Percentiles rank a stretch among this genome's conserved stretches.
Evolutionary conservation across 768 basidiomycete genomes (phyloP).

Genomic region (Pilatotrama ljubarskyi): DNA sequence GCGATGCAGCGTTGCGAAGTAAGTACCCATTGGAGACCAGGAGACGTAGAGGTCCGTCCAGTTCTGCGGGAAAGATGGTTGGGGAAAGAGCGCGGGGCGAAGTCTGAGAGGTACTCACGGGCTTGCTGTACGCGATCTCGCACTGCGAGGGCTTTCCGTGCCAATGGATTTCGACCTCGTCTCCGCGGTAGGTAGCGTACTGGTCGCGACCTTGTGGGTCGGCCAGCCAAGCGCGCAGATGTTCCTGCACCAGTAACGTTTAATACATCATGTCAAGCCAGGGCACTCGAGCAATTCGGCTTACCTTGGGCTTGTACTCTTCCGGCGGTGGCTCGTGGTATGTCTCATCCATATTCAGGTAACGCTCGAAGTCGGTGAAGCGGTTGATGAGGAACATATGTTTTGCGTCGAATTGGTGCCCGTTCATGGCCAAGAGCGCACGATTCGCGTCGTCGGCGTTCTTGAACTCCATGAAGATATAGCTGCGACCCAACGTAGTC

Average conservation of each 20-base stretch:
- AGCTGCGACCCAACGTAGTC: conserved; percentile 45
- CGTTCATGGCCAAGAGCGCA: conserved; percentile 67
- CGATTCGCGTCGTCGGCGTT: conserved; percentile 67
- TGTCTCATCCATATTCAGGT: conserved; percentile 71
- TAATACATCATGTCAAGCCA: background rate
- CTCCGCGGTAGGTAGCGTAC: conserved; percentile 90
- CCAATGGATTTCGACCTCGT: conserved; percentile 90
- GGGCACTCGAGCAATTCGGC: conserved; percentile 6
- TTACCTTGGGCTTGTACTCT: conserved; percentile 74
- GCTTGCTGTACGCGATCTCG: conserved; percentile 73
- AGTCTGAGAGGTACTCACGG: conserved; percentile 46
- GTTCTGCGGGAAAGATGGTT: conserved; percentile 48
- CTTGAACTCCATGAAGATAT: conserved; percentile 79
- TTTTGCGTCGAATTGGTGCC: conserved; percentile 83
- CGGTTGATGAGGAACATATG: conserved; percentile 84
- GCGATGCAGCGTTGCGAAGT: conserved; percentile 88
- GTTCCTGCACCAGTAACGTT: conserved; percentile 59
- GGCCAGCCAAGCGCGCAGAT: conserved; percentile 92
- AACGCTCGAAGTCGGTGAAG: conserved; percentile 89
- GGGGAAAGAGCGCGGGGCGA: background rate
- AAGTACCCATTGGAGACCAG: conserved; percentile 98
- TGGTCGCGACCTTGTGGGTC: conserved; percentile 94
- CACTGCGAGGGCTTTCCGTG: conserved; percentile 88
- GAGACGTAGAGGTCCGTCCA: conserved; percentile 97
- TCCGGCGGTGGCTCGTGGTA: conserved; percentile 75